Evolutionary conservation across 1,284 basidiomycete species (phyloP), one percentile per base, ranked within the genome.

Genomic region (Mycosarcoma maydis): DNA sequence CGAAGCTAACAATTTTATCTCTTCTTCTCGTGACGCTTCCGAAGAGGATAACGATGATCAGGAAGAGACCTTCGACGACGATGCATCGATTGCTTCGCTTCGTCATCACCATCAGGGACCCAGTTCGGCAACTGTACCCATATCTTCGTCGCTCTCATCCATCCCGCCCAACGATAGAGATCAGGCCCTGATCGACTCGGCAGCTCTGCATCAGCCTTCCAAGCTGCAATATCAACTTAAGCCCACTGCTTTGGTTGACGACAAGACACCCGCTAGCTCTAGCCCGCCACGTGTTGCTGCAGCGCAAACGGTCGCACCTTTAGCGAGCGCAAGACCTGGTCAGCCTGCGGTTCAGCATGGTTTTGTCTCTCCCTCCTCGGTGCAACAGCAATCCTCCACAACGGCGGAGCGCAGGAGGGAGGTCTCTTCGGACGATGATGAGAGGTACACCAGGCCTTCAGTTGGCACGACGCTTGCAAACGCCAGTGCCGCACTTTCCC

Each of bases 41-140:
- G 71, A 73, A 45, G 71, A 73, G 42, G 71, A 73, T 58, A 73
- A 73, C 34, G 71, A 73, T 43, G 71, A 73, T 11, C 61, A 69
- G 19, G 71, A 73, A 19, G 61, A 69, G 44, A 71, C 61, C 3
- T 71, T 71, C 20, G 68, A 71, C 38, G 68, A 71, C 24, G 57
- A 71, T 43, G 68, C 68, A 6, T 71, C 68, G 16, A 61, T 71
- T 19, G 68, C 68, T 16, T 71, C 68, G 39, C 57, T 71, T 11
- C 52, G 68, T 36, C 68, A 55, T 17, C 68, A 66, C 23, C 57
- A 61, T 23, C 61, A 61, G 16, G 53, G 42, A 8, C 38, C 51
- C 3, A 58, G 54, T 47, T 51, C 68, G 11, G 54, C 53, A 17
- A 53, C 53, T 19, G 54, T 71, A 8, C 61, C 68, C 33, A 55